Evolutionary conservation across 805 yeast species (phyloP), one percentile per base, ranked within the genome.

Genomic region (Diddensiella transvaalensis): DNA sequence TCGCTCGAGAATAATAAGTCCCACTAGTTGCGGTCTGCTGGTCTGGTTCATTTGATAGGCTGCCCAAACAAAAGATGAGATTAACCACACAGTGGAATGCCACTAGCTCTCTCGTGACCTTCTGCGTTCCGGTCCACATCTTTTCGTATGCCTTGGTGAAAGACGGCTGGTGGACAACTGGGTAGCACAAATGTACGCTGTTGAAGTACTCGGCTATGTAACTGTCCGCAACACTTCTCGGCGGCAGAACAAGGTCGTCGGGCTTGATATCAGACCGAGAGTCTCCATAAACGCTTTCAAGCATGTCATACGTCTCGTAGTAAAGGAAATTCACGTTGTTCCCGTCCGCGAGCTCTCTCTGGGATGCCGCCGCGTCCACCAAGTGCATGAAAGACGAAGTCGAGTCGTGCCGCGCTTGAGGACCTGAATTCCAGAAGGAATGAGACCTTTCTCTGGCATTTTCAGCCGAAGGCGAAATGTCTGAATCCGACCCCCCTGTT

Each of bases 21-120:
- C 51, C 23, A 13, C 30, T 23, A 18, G 40, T 44, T 8, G 32
- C 32, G 6, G 47, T 32, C 4, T 39, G 21, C 6, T 49, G 24
- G 5, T 41, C 19, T 33, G 53, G n/a, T 46, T 32, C 23, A 53
- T 42, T 29, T 49, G 46, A 26, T 13, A 26, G 13, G 23, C 58
- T 54, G 8, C 62, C 62, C 43, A 60, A 49, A 3, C 63, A 61
- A 46, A 60, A 57, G 8, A 60, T 51, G 17, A 60, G 37, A 42
- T 60, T 60, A 3, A 60, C 40, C 19, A 57, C 47, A 13, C 60
- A 54, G 45, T 55, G 60, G 36, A 58, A 57, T 37, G 55, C 48
- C 29, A 52, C 58, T 40, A 50, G 53, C 2, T 54, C 45, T 22
- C 32, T 19, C 6, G 42, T 41, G 13, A 39, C 51, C 8, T 45